Conservation (phyloP, 192 early-diverging fungal species). For the Entophlyctis luteolus region DNA sequence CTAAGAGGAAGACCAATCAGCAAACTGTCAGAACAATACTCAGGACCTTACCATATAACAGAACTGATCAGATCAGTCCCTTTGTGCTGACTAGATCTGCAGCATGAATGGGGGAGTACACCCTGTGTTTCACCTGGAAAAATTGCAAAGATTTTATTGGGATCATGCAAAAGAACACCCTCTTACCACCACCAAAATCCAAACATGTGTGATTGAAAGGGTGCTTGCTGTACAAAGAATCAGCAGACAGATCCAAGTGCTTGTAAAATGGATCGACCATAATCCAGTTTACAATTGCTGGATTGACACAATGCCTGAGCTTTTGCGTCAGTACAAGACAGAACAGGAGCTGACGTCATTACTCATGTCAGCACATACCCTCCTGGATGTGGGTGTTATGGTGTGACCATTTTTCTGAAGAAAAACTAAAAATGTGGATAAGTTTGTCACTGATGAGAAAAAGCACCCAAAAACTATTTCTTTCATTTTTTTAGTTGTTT, state of each 20-base stretch:
- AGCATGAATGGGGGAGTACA: constrained; percentile 6
- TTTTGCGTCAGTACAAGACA: neutral
- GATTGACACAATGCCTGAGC: neutral
- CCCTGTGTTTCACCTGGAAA: constrained; percentile 14
- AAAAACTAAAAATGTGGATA: too few relatives aligned
- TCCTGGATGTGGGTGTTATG: neutral
- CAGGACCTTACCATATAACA: constrained; percentile 11
- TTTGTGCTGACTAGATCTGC: constrained; percentile 10
- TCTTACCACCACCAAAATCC: neutral
- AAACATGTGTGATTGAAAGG: neutral
- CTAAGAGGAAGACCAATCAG: neutral
- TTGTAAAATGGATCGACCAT: neutral
- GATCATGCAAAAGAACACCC: constrained; percentile 28
- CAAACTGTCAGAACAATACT: constrained; percentile 14
- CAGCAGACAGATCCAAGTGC: neutral
- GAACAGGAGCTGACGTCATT: neutral
- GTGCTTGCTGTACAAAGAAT: neutral
- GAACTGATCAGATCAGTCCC: neutral
- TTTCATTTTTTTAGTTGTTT: too few relatives aligned
- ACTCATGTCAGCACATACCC: neutral
- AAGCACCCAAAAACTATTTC: neutral
- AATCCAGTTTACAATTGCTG: neutral
- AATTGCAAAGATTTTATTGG: constrained; percentile 3
- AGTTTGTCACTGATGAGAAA: neutral
- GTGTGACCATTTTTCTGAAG: neutral